Conservation (phyloP, 805 yeast species). For the Barnettozyma populi region DNA sequence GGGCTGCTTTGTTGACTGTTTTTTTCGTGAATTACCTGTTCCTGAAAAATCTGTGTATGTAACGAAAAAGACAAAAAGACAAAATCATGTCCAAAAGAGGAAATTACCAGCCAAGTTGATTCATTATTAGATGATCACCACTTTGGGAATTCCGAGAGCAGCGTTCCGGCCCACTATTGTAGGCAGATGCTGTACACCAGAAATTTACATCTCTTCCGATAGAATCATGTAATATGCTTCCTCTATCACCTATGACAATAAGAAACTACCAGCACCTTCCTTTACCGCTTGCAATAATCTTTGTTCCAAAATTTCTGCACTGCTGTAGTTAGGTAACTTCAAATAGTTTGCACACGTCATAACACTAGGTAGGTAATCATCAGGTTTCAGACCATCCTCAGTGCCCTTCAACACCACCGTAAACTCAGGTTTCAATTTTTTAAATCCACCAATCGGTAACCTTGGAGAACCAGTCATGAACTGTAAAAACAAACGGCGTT, state of each 20-base stretch:
- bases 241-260: constrained; percentile 44
- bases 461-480: constrained; percentile 92
- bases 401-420: constrained; percentile 82
- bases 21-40: background rate
- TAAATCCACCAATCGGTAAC: constrained; percentile 91
- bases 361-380: constrained; percentile 88
- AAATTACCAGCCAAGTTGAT: background rate
- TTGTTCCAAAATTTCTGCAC: constrained; percentile 50
- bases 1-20: background rate
- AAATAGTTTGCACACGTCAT: constrained; percentile 97
- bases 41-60: background rate
- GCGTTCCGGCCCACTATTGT: background rate
- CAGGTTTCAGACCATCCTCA: constrained; percentile 64
- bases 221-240: background rate
- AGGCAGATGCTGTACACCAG: no score
- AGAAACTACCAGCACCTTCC: constrained; percentile 87
- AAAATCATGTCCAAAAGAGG: background rate
- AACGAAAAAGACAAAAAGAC: background rate
- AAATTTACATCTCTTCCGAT: no score
- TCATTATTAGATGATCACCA: background rate
- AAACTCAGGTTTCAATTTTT: constrained; percentile 69
- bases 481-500: constrained; percentile 72
- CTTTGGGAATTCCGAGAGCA: background rate
- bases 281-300: constrained; percentile 64
- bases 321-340: constrained; percentile 79